Conservation (phyloP, 768 basidiomycete species). For the Trametes gibbosa region DNA sequence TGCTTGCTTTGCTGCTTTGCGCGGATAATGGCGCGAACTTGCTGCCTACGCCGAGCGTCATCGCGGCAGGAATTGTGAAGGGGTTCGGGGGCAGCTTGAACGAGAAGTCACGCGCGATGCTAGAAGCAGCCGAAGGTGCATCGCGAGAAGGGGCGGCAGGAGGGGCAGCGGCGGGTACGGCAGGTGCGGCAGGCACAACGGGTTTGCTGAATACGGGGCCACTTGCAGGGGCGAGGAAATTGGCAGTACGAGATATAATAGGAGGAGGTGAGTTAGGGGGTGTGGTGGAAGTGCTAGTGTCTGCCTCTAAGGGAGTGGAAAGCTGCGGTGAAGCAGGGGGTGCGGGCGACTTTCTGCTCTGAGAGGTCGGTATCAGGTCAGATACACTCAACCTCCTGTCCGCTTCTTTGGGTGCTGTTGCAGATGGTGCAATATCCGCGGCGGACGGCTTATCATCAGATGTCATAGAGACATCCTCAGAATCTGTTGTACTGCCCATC, state of each 20-base stretch:
- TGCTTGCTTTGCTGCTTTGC: conserved; percentile 55
- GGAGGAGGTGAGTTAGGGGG: conserved; percentile 55
- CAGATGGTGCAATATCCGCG: not conserved
- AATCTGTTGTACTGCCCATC: conserved; percentile 2
- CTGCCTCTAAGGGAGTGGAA: not conserved
- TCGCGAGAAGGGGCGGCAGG: conserved; percentile 21
- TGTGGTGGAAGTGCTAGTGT: conserved; percentile 48
- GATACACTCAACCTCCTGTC: conserved; percentile 53
- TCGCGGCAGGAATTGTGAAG: conserved; percentile 44
- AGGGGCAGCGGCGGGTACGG: conserved; percentile 31
- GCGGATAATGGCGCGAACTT: conserved; percentile 34
- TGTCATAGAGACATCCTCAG: conserved; percentile 8
- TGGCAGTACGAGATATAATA: conserved; percentile 8
- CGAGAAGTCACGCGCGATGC: conserved; percentile 29
- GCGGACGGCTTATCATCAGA: not conserved
- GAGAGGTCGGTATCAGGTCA: conserved; percentile 43
- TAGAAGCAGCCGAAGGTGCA: not conserved
- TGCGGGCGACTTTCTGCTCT: conserved; percentile 14
- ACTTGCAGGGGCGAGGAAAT: conserved; percentile 24
- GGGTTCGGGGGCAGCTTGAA: conserved; percentile 36
- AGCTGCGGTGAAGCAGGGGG: not conserved
- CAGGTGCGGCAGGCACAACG: conserved; percentile 34
- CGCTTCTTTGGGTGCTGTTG: not conserved
- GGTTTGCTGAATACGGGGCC: conserved; percentile 63
- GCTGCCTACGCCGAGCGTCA: conserved; percentile 43